Evolutionary conservation across 83 land plant species (phyloP).

Genomic region (Thuja plicata): DNA sequence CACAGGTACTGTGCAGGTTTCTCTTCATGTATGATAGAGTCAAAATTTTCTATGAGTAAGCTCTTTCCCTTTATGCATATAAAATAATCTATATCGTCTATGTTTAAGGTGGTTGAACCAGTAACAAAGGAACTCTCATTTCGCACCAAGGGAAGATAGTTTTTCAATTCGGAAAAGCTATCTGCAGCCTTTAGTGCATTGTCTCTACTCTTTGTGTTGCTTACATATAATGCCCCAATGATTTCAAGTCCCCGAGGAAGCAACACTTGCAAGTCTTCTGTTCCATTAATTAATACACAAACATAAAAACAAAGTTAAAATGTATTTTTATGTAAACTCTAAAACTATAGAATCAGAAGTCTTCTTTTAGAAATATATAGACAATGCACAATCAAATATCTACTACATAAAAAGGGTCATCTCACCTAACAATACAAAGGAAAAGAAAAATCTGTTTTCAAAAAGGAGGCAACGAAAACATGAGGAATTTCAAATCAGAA

Average conservation of each 20-base stretch:
- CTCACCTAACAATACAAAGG: not conserved
- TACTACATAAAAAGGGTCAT: not conserved
- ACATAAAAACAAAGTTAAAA: not conserved
- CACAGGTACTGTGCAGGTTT: conserved; percentile 9
- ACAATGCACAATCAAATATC: not conserved
- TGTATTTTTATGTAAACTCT: not conserved
- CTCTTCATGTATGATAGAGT: conserved; percentile 6
- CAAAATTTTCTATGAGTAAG: not conserved
- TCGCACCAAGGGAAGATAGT: conserved; percentile 6
- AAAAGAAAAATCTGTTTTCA: not conserved
- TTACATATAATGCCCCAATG: conserved; percentile 10
- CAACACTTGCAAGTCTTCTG: conserved; percentile 14
- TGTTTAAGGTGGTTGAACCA: not conserved
- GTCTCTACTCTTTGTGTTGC: not conserved
- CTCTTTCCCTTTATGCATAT: not conserved
- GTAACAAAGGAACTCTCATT: not conserved
- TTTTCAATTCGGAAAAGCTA: not conserved
- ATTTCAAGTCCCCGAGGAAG: conserved; percentile 17
- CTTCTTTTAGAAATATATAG: not conserved
- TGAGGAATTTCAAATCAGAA: not conserved
- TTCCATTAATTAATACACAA: not conserved
- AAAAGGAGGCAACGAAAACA: not conserved
- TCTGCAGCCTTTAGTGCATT: conserved; percentile 13
- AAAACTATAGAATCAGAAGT: not conserved
- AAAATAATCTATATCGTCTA: not conserved